A percentile compares a stretch with the other conserved stretches of the same genome.
phyloP scores from a whole-genome alignment of 129 eudicot genomes.

The Flaveria linearis region DNA sequence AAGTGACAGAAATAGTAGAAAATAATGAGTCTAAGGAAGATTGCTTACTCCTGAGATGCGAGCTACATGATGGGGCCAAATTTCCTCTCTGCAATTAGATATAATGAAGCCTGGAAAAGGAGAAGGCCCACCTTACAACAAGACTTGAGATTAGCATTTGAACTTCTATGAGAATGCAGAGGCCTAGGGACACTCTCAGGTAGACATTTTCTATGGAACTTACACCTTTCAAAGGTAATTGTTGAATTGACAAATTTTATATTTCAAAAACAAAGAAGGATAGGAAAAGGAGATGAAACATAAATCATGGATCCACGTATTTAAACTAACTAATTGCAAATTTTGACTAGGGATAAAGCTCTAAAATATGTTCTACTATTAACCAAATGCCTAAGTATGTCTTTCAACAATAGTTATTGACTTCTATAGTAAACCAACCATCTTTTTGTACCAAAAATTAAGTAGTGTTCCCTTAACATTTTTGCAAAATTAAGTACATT shows the following conservation, averaged over 20 bases:
- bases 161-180: too few species aligned
- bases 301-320: background rate
- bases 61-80: slow-evolving; percentile 57
- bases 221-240: too few species aligned
- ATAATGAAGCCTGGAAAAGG: slow-evolving; percentile 61
- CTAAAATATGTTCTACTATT: too few species aligned
- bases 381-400: too few species aligned
- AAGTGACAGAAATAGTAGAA: slow-evolving; percentile 5
- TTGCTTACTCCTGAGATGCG: slow-evolving; percentile 68
- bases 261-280: too few species aligned
- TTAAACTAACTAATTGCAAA: too few species aligned
- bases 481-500: background rate
- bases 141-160: background rate
- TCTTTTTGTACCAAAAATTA: background rate
- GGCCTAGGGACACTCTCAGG: too few species aligned
- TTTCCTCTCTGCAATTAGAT: slow-evolving; percentile 55
- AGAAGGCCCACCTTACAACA: slow-evolving; percentile 63
- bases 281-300: background rate
- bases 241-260: too few species aligned
- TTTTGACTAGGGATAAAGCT: too few species aligned
- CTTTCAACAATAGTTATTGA: too few species aligned
- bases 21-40: slow-evolving; percentile 1
- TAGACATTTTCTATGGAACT: too few species aligned
- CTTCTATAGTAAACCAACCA: too few species aligned
- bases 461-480: background rate